Conservation (phyloP, 2,329 filamentous ascomycete species). For the Colletotrichum spinosum region DNA sequence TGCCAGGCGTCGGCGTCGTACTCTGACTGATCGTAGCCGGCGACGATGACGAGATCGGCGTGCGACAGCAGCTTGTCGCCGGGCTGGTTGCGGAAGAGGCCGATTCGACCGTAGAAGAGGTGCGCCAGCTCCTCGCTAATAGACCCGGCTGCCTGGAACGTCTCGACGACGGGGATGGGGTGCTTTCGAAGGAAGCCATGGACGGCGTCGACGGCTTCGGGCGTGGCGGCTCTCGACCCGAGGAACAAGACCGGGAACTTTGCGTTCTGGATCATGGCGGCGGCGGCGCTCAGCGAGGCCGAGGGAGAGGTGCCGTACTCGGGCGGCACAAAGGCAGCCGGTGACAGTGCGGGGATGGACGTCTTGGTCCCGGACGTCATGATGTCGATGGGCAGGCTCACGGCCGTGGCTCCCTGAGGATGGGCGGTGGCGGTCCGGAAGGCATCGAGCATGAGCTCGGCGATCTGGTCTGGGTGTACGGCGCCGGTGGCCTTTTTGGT, state of each 20-base stretch:
- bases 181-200: conserved; percentile 53
- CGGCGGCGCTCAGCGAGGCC: conserved; percentile 47
- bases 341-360: conserved; percentile 50
- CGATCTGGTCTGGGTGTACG: conserved; percentile 59
- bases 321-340: conserved; percentile 53
- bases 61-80: conserved; percentile 57
- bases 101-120: conserved; percentile 59
- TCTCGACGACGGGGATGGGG: conserved; percentile 60
- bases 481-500: conserved; percentile 55
- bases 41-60: conserved; percentile 44
- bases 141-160: conserved; percentile 61
- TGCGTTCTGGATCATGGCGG: conserved; percentile 47
- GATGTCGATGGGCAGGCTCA: conserved; percentile 59
- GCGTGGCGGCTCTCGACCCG: conserved; percentile 55
- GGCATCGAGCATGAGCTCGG: conserved; percentile 58
- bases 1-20: conserved; percentile 61
- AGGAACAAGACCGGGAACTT: conserved; percentile 58
- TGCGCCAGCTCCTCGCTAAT: conserved; percentile 55
- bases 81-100: conserved; percentile 61
- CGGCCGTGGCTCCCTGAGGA: conserved; percentile 56
- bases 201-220: conserved; percentile 53
- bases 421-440: conserved; percentile 55
- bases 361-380: conserved; percentile 51
- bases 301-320: conserved; percentile 52
- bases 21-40: conserved; percentile 61